Percentiles rank a stretch among this genome's conserved stretches.
Evolutionary conservation across 257 asterid genomes (phyloP).

Genomic region (Ehretia macrophylla): DNA sequence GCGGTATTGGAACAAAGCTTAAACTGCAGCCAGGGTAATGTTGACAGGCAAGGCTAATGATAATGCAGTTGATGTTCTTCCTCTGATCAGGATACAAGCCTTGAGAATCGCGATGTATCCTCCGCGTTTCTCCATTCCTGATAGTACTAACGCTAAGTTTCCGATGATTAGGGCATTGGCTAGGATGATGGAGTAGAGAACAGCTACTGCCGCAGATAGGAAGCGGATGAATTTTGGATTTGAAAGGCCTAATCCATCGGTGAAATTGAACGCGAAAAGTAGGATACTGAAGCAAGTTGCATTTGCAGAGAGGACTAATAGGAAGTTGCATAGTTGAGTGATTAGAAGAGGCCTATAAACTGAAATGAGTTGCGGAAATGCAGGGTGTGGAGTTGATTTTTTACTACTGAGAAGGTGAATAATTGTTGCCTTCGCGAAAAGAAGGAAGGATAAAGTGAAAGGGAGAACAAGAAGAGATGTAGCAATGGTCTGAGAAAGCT

Average conservation of each 20-base stretch:
- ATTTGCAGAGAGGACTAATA: slow-evolving; percentile 50
- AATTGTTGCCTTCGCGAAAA: slow-evolving; percentile 49
- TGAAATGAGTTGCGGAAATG: slow-evolving; percentile 18
- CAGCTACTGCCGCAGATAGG: slow-evolving; percentile 47
- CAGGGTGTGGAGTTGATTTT: slow-evolving; percentile 1
- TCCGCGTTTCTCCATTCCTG: slow-evolving; percentile 40
- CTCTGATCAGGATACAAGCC: slow-evolving; percentile 45
- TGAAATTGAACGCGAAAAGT: slow-evolving; percentile 28
- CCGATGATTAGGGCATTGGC: slow-evolving; percentile 55
- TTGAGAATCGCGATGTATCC: slow-evolving; percentile 43
- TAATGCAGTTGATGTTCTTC: slow-evolving; percentile 50
- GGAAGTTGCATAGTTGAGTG: slow-evolving; percentile 56
- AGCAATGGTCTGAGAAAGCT: slow-evolving; percentile 64
- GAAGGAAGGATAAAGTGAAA: slow-evolving; percentile 60
- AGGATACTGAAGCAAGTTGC: slow-evolving; percentile 63
- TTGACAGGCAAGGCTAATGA: slow-evolving; percentile 47
- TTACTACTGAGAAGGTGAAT: slow-evolving; percentile 26
- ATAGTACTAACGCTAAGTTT: slow-evolving; percentile 36
- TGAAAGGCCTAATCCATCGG: slow-evolving; percentile 32
- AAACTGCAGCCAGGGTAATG: slow-evolving; percentile 48
- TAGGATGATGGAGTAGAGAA: slow-evolving; percentile 53
- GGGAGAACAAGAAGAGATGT: slow-evolving; percentile 49
- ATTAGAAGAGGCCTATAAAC: slow-evolving; percentile 41
- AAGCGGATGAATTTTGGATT: slow-evolving; percentile 30
- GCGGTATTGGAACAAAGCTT: slow-evolving; percentile 66